Percentiles rank a stretch among this genome's conserved stretches.
phyloP scores from a whole-genome alignment of 1,284 basidiomycete genomes.

The Boletus sp. region DNA sequence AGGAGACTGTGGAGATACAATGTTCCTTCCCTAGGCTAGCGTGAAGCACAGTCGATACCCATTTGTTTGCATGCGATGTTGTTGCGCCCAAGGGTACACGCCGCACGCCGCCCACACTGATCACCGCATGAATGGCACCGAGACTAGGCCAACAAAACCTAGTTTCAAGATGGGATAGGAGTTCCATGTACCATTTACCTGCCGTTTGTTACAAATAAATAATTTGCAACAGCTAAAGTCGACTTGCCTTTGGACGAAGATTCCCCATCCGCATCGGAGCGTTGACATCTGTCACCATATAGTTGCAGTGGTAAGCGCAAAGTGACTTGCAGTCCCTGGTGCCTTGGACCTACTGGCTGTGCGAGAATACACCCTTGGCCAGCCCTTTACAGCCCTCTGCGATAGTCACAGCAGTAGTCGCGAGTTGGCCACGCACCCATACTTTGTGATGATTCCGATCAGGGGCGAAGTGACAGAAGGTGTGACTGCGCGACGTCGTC shows the following conservation, averaged over 20 bases:
- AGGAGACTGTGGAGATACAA: slow-evolving; percentile 11
- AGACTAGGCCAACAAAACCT: neutral
- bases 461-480: neutral
- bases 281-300: slow-evolving; percentile 1
- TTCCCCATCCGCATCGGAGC: slow-evolving; percentile 4
- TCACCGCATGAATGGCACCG: neutral
- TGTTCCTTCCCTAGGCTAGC: neutral
- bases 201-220: neutral
- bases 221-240: neutral
- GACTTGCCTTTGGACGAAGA: neutral
- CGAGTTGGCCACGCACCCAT: slow-evolving; percentile 17
- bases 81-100: neutral
- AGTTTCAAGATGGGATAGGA: neutral
- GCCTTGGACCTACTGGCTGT: slow-evolving; percentile 21
- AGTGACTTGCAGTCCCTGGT: slow-evolving; percentile 23
- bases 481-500: neutral
- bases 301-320: neutral
- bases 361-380: slow-evolving; percentile 10
- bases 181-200: neutral
- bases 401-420: slow-evolving; percentile 2
- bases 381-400: slow-evolving; percentile 7
- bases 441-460: neutral
- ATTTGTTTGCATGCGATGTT: neutral
- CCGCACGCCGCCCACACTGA: neutral
- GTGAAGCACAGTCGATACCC: neutral